Base-by-base conservation (phyloP, 371 early-diverging fungal species). In the Haplosporangium sp. region DNA sequence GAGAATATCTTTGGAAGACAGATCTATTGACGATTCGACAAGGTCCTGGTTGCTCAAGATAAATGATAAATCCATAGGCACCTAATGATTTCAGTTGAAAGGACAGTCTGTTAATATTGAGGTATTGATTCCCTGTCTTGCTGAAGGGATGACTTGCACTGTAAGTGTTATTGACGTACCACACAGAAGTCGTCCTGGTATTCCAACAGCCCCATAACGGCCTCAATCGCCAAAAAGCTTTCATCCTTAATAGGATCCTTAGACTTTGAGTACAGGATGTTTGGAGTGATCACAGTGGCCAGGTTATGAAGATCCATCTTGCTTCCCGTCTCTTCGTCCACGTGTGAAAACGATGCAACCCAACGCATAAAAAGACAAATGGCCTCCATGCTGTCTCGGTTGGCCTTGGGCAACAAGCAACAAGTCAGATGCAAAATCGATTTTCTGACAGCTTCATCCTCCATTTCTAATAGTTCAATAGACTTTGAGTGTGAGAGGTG, bases 251-350 rank as follows among this genome's bases (percentile, higher is more conserved):
- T 82, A 12, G 94, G 93, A 72, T 94, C 95, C 73, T 94, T 94
- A 54, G 86, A 86, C 59, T 94, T 94, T 14, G 93, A 89, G 67
- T 95, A 96, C 48, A 98, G 82, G 8, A 98, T 88, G 67, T 94
- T 98, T 8, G 99, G 99, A 0, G 97, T 91, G 59, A 98, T 91
- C 3, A 98, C 95, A 0, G 95, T 94, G 0, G 98, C 96, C 59
- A 98, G 75, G 70, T 97, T 98, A 45, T 86, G 85, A 13, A 93
- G 74, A 67, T 93, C 93, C 99, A 98, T 98, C 77, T 92, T 92
- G 68, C 93, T 95, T 6, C 93, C 93, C 1, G 83, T 85, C 61
- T 89, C 90, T 45, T 89, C 92, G 50, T 91, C 89, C 21, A 84
- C 85, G 20, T 86, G 82, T 29, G 90, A 87, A 64, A 89, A 91